A percentile compares a stretch with the other conserved stretches of the same genome.
Evolutionary conservation across 257 asterid species (phyloP).

Genomic region (Euphrasia confusa): DNA sequence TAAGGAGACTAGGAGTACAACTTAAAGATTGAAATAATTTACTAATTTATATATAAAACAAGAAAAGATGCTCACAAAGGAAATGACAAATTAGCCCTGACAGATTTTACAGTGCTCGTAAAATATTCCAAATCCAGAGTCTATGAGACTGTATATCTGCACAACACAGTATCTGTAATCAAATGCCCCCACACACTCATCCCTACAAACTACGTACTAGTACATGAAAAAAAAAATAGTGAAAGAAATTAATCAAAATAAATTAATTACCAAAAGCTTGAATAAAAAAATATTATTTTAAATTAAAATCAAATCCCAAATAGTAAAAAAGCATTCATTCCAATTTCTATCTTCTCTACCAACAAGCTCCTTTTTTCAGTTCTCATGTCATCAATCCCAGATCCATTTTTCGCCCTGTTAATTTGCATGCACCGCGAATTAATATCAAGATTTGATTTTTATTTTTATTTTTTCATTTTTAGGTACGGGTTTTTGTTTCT

Average conservation of each 20-base stretch:
- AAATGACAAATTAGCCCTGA: slow-evolving; percentile 30
- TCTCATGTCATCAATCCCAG: slow-evolving; percentile 32
- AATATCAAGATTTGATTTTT: slow-evolving; percentile 6
- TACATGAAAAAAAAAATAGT: no score
- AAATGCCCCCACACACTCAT: no score
- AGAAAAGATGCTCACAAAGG: background rate
- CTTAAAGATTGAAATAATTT: no score
- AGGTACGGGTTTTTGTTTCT: background rate
- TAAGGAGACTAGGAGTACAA: no score
- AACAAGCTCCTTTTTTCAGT: slow-evolving; percentile 34
- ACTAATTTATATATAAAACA: no score
- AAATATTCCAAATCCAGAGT: slow-evolving; percentile 39
- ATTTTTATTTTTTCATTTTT: background rate
- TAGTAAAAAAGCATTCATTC: slow-evolving; percentile 13
- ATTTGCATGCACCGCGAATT: background rate
- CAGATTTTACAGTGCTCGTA: slow-evolving; percentile 27
- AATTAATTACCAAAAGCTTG: background rate
- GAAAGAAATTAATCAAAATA: background rate
- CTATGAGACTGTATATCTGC: slow-evolving; percentile 6
- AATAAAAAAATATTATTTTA: slow-evolving; percentile 11
- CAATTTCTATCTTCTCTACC: slow-evolving; percentile 34
- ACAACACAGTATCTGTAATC: background rate
- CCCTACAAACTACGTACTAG: no score
- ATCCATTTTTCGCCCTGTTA: slow-evolving; percentile 25
- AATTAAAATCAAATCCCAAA: slow-evolving; percentile 18